These are phyloP conservation scores for Galerina sulciceps DNA, from an alignment of 768 basidiomycete genomes.

Conservation along the genomic window DNA sequence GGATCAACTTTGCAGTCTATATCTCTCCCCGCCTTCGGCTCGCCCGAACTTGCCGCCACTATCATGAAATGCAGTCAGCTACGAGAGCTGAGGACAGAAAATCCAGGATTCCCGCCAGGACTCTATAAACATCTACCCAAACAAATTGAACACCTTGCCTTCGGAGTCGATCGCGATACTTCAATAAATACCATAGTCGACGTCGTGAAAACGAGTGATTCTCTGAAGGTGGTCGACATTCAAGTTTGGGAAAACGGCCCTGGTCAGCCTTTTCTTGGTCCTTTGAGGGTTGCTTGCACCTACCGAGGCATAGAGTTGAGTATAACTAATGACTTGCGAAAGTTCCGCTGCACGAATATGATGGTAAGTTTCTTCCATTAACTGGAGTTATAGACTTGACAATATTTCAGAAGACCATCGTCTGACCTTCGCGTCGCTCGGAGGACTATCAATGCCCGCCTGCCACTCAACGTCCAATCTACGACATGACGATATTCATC, in stretches of 20 bases:
- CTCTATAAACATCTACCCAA: slow-evolving; percentile 53
- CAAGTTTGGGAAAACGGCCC: slow-evolving; percentile 58
- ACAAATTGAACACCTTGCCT: slow-evolving; percentile 58
- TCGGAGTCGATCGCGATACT: slow-evolving; percentile 63
- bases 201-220: slow-evolving; percentile 47
- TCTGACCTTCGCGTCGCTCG: neutral
- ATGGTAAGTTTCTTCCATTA: slow-evolving; percentile 11
- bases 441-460: neutral
- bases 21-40: slow-evolving; percentile 57
- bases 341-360: slow-evolving; percentile 44
- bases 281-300: slow-evolving; percentile 68
- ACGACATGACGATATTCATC: slow-evolving; percentile 1
- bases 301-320: slow-evolving; percentile 59
- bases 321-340: slow-evolving; percentile 52
- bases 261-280: slow-evolving; percentile 51
- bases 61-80: slow-evolving; percentile 55
- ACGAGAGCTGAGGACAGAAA: slow-evolving; percentile 60
- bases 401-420: neutral
- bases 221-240: slow-evolving; percentile 53
- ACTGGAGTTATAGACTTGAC: neutral
- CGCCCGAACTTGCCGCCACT: slow-evolving; percentile 48
- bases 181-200: slow-evolving; percentile 59
- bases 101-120: slow-evolving; percentile 45
- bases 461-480: neutral
- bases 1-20: slow-evolving; percentile 55